Evolutionary conservation across 164 flowering plant species (phyloP).

Genomic region (Stephania cephalantha): DNA sequence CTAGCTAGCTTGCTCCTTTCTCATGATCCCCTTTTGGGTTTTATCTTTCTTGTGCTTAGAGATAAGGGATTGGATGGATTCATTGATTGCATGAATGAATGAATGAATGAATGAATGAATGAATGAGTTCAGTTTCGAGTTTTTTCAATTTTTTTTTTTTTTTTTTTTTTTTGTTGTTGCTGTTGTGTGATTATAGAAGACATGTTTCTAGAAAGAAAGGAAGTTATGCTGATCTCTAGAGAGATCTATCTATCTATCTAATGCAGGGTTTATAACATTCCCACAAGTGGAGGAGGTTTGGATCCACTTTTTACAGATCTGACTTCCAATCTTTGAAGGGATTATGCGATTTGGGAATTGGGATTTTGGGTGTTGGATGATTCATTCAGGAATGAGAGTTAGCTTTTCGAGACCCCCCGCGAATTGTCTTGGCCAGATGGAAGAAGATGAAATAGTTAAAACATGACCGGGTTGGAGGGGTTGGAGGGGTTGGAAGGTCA

Average conservation of each 20-base stretch:
- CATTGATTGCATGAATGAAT: constrained; percentile 2
- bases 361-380: constrained; percentile 11
- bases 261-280: background rate
- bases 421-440: constrained; percentile 5
- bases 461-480: constrained; percentile 22
- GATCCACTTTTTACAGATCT: constrained; percentile 23
- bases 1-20: constrained; percentile 15
- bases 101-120: constrained; percentile 13
- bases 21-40: constrained; percentile 16
- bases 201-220: constrained; percentile 14
- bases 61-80: constrained; percentile 17
- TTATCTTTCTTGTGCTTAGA: constrained; percentile 22
- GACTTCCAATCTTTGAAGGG: constrained; percentile 6
- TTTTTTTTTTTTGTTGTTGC: constrained; percentile 1
- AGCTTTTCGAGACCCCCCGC: background rate
- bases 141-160: background rate
- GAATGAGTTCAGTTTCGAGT: background rate
- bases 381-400: constrained; percentile 11
- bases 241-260: background rate
- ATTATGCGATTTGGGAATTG: background rate
- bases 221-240: constrained; percentile 7
- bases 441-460: constrained; percentile 15
- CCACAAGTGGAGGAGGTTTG: constrained; percentile 11
- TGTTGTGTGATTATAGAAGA: background rate
- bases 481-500: constrained; percentile 12